Evolutionary conservation across 306 rosid species (phyloP), one percentile per base, ranked within the genome.

Genomic region (Styphnolobium japonicum): DNA sequence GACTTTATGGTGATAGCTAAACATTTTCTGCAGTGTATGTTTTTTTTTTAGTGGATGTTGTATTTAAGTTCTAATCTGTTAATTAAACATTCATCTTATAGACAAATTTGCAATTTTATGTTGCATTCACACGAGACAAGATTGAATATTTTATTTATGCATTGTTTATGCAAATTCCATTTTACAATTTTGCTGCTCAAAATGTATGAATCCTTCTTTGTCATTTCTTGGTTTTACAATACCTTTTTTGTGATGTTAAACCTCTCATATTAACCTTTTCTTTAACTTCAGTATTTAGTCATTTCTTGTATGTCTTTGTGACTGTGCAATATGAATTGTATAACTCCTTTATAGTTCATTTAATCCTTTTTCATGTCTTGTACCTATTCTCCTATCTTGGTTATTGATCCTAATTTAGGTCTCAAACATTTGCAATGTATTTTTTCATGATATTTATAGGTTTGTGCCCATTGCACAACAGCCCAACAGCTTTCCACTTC

Each of bases 11-110:
- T 70, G 71, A 71, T 53, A 40, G 19, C 18, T 80, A 34, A 52
- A 14, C 40, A 42, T 34, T 48, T 64, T 63, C 27, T 58, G 68
- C 68, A 39, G 71, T 42, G 21, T 48, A 65, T 55, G 67, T 80
- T 53, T 75, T n/a, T 65, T 22, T 76, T 62, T 77, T 72, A 63
- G 22, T 37, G 27, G 64, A 80, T 83, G 37, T 37, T 69, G 62
- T 34, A 64, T 64, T 62, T 46, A 21, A 69, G 21, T 56, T 82
- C 73, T 78, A 29, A 14, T 34, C 27, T 9, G 57, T 56, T 37
- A 75, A 33, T 70, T 8, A 18, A 33, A 27, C 80, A 63, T 75
- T 39, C 53, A 36, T 75, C 18, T 11, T 71, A 16, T 55, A 71
- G 33, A 45, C 40, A 3, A 19, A 49, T 52, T 77, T 27, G 58